Evolutionary conservation across 73 alveolate species (phyloP).

Genomic region (Symbiodinium pilosum): DNA sequence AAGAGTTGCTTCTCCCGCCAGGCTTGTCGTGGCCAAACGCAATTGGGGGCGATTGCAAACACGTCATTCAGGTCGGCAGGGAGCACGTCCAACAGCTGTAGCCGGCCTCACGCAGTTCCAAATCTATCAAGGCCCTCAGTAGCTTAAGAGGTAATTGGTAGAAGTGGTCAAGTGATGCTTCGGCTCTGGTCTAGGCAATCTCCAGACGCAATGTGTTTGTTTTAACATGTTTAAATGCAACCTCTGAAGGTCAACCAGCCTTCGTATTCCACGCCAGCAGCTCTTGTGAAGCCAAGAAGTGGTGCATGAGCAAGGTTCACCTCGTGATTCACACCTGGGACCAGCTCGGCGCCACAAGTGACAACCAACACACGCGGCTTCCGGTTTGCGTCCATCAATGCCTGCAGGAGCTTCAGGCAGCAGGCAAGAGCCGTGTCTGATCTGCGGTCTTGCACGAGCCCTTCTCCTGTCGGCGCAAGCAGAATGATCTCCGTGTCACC

Average conservation of each 20-base stretch:
- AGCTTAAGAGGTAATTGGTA: too few relatives aligned
- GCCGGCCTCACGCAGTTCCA: too few relatives aligned
- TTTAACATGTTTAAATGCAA: background rate
- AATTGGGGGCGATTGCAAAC: too few relatives aligned
- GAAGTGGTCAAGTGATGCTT: background rate
- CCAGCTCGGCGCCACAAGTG: background rate
- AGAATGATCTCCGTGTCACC: background rate
- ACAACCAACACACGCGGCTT: background rate
- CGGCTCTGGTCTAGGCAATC: background rate
- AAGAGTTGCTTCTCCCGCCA: background rate
- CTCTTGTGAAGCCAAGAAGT: background rate
- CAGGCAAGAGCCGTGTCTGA: background rate
- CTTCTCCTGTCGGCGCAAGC: background rate
- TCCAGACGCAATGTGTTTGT: background rate
- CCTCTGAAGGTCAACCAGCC: background rate
- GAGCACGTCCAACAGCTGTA: too few relatives aligned
- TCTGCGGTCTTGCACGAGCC: background rate
- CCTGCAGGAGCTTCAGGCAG: background rate
- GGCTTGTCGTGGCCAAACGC: too few relatives aligned
- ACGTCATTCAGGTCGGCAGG: too few relatives aligned
- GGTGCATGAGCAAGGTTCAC: slow-evolving; percentile 9
- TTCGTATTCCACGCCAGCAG: slow-evolving; percentile 38
- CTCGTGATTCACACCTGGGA: background rate
- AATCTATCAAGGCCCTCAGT: too few relatives aligned
- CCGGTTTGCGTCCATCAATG: background rate